phyloP scores from a whole-genome alignment of 139 green algal species.

The Tetraselmis striata region DNA sequence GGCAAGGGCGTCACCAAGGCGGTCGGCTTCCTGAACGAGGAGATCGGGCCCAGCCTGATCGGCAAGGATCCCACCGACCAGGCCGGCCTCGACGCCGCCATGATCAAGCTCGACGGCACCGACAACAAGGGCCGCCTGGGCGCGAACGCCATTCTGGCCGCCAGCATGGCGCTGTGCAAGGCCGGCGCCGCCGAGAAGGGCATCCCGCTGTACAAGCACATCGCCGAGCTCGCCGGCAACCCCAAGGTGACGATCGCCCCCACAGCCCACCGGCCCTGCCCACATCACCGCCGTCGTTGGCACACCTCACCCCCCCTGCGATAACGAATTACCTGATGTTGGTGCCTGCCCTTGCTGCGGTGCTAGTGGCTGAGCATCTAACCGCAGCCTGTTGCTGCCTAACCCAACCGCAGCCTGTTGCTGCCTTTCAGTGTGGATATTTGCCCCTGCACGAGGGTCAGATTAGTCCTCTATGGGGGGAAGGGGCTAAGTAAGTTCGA shows the following conservation, averaged over 20 bases:
- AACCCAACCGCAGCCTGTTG: too few relatives aligned
- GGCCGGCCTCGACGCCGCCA: slow-evolving; percentile 81
- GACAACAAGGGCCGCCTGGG: slow-evolving; percentile 96
- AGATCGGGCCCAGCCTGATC: slow-evolving; percentile 84
- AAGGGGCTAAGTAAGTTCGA: too few relatives aligned
- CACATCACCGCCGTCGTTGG: too few relatives aligned
- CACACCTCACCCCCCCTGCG: background rate
- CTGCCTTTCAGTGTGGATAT: too few relatives aligned
- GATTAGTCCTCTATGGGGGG: too few relatives aligned
- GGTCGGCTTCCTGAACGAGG: slow-evolving; percentile 92
- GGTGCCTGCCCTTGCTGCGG: too few relatives aligned
- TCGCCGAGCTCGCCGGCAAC: slow-evolving; percentile 89
- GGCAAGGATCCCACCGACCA: slow-evolving; percentile 90
- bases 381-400: too few relatives aligned
- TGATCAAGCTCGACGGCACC: slow-evolving; percentile 94
- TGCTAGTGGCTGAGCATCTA: too few relatives aligned
- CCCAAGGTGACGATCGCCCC: slow-evolving; percentile 72
- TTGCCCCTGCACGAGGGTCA: too few relatives aligned
- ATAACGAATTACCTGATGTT: background rate
- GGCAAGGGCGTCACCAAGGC: slow-evolving; percentile 94
- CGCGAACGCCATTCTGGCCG: slow-evolving; percentile 97
- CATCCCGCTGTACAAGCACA: slow-evolving; percentile 93
- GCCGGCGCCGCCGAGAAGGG: slow-evolving; percentile 90
- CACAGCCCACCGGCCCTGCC: too few relatives aligned
- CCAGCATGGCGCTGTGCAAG: slow-evolving; percentile 90